Conservation (phyloP, 768 basidiomycete species). For the Trametes cingulata region DNA sequence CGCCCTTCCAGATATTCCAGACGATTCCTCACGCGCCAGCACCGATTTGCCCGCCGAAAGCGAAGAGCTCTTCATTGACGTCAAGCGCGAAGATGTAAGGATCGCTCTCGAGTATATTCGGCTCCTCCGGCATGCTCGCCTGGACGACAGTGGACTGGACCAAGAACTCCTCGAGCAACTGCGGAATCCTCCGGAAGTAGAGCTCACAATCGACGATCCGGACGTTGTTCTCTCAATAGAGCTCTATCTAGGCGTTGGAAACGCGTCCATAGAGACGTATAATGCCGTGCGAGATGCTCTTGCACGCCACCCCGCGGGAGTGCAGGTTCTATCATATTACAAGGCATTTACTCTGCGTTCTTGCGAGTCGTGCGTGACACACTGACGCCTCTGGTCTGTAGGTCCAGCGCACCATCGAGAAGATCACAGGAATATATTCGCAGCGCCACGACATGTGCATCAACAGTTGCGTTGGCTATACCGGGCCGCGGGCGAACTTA, state of each 20-base stretch:
- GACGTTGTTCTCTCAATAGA: background rate
- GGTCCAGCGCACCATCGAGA: background rate
- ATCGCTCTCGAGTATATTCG: background rate
- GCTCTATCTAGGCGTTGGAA: background rate
- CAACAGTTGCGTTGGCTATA: too few species aligned
- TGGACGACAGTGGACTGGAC: background rate
- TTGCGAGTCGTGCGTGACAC: too few species aligned
- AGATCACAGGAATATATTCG: background rate
- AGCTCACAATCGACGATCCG: background rate
- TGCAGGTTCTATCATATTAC: background rate
- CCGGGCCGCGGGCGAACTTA: too few species aligned
- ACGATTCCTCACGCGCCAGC: too few species aligned
- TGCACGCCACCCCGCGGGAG: background rate
- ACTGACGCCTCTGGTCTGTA: too few species aligned
- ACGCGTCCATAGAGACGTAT: background rate
- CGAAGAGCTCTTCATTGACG: too few species aligned
- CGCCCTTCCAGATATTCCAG: too few species aligned
- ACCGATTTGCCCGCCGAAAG: too few species aligned
- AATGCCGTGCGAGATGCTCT: background rate
- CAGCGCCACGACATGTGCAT: slow-evolving; percentile 1
- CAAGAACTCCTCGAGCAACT: background rate
- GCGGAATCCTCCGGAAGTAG: background rate
- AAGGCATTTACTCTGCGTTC: too few species aligned
- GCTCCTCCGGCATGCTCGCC: background rate
- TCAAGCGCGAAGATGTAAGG: too few species aligned